Percentiles rank a stretch among this genome's conserved stretches.
phyloP scores from a whole-genome alignment of 257 asterid species.

The Nicotiana tabacum region DNA sequence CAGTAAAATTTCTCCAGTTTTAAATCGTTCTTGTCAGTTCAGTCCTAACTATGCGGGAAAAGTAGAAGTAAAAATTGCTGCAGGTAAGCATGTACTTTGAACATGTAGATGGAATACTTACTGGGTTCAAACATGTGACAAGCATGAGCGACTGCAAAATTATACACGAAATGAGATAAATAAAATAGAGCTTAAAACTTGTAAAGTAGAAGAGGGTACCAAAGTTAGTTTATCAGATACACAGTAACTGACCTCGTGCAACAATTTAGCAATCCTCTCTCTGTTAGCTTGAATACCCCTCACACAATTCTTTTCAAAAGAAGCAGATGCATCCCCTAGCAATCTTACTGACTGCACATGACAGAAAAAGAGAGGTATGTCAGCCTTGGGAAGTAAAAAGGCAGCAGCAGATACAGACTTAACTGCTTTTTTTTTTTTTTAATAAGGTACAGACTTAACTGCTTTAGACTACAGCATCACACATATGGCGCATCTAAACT shows the following conservation, averaged over 20 bases:
- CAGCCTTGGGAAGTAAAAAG: background rate
- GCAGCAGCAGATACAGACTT: background rate
- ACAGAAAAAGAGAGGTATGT: background rate
- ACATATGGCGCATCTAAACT: background rate
- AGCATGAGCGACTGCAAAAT: constrained; percentile 95
- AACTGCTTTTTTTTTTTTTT: too few relatives aligned
- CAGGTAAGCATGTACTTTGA: background rate
- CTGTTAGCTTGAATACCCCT: constrained; percentile 89
- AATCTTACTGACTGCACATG: constrained; percentile 68
- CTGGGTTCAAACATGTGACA: constrained; percentile 93
- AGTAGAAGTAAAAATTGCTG: background rate
- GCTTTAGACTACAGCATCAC: background rate
- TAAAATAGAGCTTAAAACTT: too few relatives aligned
- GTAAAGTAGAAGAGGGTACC: background rate
- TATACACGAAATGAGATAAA: constrained; percentile 12
- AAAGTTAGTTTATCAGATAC: constrained; percentile 4
- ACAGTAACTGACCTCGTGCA: constrained; percentile 67
- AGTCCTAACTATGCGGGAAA: background rate
- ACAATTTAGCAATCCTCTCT: constrained; percentile 76
- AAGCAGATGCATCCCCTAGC: constrained; percentile 92
- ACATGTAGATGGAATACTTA: constrained; percentile 30
- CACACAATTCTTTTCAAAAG: constrained; percentile 94
- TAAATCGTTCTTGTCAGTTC: background rate
- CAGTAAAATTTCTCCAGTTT: background rate
- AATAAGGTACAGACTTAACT: too few relatives aligned